Evolutionary conservation across 1,139 yeast genomes (phyloP), one percentile per base, ranked within the genome.

Genomic region (Candida dubliniensis): DNA sequence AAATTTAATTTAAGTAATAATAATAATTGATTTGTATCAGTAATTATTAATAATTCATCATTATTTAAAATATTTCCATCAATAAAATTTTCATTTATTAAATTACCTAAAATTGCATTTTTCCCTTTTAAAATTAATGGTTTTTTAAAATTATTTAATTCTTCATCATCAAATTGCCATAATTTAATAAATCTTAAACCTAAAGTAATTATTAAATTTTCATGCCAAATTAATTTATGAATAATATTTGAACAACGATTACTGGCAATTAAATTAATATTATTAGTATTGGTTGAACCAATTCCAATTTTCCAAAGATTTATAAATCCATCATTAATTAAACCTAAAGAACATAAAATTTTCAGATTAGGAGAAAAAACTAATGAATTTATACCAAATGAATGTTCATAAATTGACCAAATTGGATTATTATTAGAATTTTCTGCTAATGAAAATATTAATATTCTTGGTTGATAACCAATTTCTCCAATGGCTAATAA

Each of bases 401-500:
- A 67, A 59, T 84, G 91, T 50, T 82, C 88, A 43, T 70, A 63
- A 2, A 82, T 74, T 12, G 74, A 64, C 7, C 78, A 76, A 9
- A 82, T 57, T 0, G 88, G 87, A 15, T 57, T 56, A 11, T 58
- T 53, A n/a, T 64, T 55, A 43, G 79, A 69, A 43, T 77, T 72
- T 0, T 73, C 66, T 0, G 86, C 84, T 10, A 80, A 61, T 2
- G 87, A 81, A 54, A 76, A 84, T 7, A 84, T 55, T 30, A 82
- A 63, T 2, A 84, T 71, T 26, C 88, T 64, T 0, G 91, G 90
- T 48, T 74, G 79, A 50, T 81, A 81, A 0, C 90, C 90, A 0
- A 71, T 61, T 55, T 84, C 90, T 1, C 90, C 91, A 6, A 82
- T 77, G 0, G 88, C 89, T 36, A 84, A 58, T 10, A 79, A 52